Evolutionary conservation across 2,329 filamentous ascomycete species (phyloP), one percentile per base, ranked within the genome.

Genomic region (Penicillium paneum): DNA sequence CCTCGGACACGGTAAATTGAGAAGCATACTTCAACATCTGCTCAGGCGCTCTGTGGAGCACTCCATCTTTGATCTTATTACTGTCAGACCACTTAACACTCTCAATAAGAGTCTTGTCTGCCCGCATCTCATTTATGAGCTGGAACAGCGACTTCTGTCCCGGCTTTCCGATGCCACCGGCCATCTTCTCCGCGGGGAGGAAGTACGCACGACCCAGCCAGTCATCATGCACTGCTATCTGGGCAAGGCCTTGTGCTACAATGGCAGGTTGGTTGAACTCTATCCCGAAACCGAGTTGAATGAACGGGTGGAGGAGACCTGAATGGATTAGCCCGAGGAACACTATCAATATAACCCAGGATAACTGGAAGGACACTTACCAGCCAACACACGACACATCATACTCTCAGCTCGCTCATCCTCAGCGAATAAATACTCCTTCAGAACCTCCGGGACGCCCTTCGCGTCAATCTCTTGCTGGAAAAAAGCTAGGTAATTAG

Each of bases 241-340:
- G 87, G 0, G 91, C 90, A 17, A 96, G 82, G 1, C 78, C 91
- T 73, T 93, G 84, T 6, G 91, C 90, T 28, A 96, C 80, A 55
- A 96, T 85, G 35, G 88, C 88, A 2, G 90, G 90, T 67, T 96
- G 90, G 10, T 81, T 71, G 76, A 91, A 96, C 68, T 96, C 91
- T 34, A 96, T 69, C 5, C 89, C 91, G 67, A 91, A 96, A 45
- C 91, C 89, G 19, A 96, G 80, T 68, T 96, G 90, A 58, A 96
- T 92, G 15, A 94, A 75, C 2, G 91, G 90, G 66, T 96, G 90
- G 2, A 91, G 63, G 58, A 93, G 81, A 0, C 88, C 85, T 81
- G 61, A 35, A 32, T 11, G 15, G 3, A 11, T 41, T 35, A 42
- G 21, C 19, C 13, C 10, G n/a, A 19, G 47, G 17, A 24, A 32